Evolutionary conservation across 345 rosid genomes (phyloP).

Genomic region (Clausena lansium): DNA sequence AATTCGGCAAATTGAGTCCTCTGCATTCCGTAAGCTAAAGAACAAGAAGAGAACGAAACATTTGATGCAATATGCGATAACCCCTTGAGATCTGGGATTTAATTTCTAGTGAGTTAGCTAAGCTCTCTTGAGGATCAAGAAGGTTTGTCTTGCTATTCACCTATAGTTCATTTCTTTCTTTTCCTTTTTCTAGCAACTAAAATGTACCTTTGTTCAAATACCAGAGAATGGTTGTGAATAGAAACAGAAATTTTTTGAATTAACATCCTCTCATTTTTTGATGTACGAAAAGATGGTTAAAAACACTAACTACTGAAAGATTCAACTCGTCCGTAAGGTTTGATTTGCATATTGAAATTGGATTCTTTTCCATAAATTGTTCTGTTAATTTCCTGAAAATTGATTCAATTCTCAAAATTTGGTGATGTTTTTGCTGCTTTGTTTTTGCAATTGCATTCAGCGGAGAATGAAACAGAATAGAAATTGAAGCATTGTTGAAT

Average conservation of each 20-base stretch:
- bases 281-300: slow-evolving; percentile 3
- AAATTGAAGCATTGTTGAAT: neutral
- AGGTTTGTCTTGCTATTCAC: slow-evolving; percentile 11
- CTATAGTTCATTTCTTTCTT: slow-evolving; percentile 3
- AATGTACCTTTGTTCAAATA: neutral
- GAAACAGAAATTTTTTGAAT: slow-evolving; percentile 16
- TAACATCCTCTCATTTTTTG: slow-evolving; percentile 10
- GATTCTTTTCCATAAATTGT: no score
- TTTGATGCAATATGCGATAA: slow-evolving; percentile 64
- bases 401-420: neutral
- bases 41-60: slow-evolving; percentile 74
- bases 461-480: neutral
- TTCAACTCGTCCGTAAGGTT: neutral
- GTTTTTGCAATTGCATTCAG: neutral
- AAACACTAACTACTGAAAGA: neutral
- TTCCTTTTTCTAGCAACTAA: neutral
- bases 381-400: no score
- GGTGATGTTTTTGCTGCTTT: neutral
- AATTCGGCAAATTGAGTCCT: slow-evolving; percentile 78
- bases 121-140: slow-evolving; percentile 9
- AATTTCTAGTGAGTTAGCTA: slow-evolving; percentile 10
- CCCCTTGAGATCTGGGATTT: neutral
- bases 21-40: slow-evolving; percentile 79
- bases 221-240: slow-evolving; percentile 27
- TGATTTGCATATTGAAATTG: neutral